Conservation (phyloP, 1,284 basidiomycete species). For the Papiliotrema laurentii region DNA sequence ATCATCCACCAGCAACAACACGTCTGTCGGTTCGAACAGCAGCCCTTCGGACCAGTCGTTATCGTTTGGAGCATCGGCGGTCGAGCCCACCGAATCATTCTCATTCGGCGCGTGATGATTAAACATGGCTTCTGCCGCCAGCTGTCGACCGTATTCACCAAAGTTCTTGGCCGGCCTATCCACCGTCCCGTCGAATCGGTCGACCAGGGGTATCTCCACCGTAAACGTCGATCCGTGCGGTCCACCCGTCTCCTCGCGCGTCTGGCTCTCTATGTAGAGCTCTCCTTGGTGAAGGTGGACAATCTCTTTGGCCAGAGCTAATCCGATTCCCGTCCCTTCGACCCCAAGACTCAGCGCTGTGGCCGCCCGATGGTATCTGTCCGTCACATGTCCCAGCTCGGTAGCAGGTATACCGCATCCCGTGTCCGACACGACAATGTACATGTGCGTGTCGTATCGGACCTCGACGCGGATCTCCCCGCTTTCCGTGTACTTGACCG, state of each 20-base stretch:
- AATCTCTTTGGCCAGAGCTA: conserved; percentile 41
- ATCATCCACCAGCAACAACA: conserved; percentile 35
- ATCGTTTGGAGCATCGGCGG: conserved; percentile 2
- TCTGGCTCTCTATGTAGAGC: conserved; percentile 34
- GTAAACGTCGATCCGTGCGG: conserved; percentile 33
- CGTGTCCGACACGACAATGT: conserved; percentile 45
- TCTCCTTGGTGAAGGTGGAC: conserved; percentile 48
- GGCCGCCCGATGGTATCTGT: conserved; percentile 31
- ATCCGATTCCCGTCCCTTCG: conserved; percentile 27
- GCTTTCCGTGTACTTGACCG: conserved; percentile 40
- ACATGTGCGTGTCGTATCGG: conserved; percentile 19
- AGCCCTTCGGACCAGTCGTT: conserved; percentile 13
- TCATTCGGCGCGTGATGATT: conserved; percentile 18
- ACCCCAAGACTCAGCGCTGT: conserved; percentile 21
- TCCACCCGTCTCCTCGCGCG: conserved; percentile 19
- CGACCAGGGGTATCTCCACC: conserved; percentile 16
- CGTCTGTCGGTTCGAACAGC: conserved; percentile 27
- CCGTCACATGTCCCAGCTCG: conserved; percentile 22
- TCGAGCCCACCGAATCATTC: not conserved
- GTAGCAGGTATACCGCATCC: conserved; percentile 45
- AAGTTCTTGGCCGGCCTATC: not conserved
- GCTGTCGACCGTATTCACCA: conserved; percentile 27
- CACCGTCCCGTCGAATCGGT: not conserved
- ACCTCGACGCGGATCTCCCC: conserved; percentile 33
- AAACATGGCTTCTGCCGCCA: conserved; percentile 38